Conservation (phyloP, 768 basidiomycete species). For the Saitozyma sp. region DNA sequence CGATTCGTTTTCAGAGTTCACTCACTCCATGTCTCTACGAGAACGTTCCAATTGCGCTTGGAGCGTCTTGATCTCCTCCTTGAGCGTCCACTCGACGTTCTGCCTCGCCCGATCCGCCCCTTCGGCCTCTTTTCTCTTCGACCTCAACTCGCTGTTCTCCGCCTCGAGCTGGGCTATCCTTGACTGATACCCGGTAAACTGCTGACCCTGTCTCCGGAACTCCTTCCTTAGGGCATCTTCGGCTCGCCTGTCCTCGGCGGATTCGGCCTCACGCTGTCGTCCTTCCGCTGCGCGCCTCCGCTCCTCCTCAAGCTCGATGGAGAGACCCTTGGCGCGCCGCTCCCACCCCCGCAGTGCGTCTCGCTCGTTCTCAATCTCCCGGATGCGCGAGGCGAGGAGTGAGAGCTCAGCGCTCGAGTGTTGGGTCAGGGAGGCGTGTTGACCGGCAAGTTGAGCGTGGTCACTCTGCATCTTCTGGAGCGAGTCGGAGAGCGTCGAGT, state of each 20-base stretch:
- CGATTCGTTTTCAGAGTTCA: not conserved
- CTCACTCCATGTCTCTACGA: slow-evolving; percentile 50
- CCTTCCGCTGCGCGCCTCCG: slow-evolving; percentile 27
- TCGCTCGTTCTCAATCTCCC: slow-evolving; percentile 25
- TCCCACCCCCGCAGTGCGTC: slow-evolving; percentile 29
- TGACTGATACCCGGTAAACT: slow-evolving; percentile 26
- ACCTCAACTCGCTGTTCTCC: slow-evolving; percentile 42
- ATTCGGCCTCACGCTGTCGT: slow-evolving; percentile 16
- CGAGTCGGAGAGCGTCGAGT: slow-evolving; percentile 8
- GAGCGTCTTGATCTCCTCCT: slow-evolving; percentile 37
- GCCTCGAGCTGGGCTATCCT: slow-evolving; percentile 20
- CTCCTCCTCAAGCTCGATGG: slow-evolving; percentile 45
- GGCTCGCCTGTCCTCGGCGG: slow-evolving; percentile 17
- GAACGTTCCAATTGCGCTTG: slow-evolving; percentile 44
- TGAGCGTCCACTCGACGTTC: slow-evolving; percentile 29
- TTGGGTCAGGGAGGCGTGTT: slow-evolving; percentile 13
- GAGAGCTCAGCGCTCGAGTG: slow-evolving; percentile 14
- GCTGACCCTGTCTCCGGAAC: slow-evolving; percentile 35
- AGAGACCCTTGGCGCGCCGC: slow-evolving; percentile 29
- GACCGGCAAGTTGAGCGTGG: slow-evolving; percentile 18
- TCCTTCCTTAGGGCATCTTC: slow-evolving; percentile 33
- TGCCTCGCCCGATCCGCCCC: slow-evolving; percentile 28
- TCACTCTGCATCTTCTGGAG: slow-evolving; percentile 21
- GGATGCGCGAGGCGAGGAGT: slow-evolving; percentile 15
- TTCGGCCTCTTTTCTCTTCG: slow-evolving; percentile 42